phyloP scores from a whole-genome alignment of 169 alveolate genomes.

The Plasmodium ovale region DNA sequence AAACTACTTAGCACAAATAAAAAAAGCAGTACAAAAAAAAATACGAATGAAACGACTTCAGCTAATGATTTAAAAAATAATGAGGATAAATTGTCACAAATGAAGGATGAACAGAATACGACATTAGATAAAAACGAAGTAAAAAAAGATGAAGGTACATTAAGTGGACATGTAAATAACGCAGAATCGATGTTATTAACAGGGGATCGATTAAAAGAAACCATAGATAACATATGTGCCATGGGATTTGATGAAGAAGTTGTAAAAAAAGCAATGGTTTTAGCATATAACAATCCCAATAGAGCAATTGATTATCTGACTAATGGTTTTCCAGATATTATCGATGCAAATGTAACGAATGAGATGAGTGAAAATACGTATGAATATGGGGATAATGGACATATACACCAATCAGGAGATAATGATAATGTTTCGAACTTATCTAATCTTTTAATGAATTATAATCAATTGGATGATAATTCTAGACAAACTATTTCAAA shows the following conservation, averaged over 20 bases:
- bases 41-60: slow-evolving; percentile 35
- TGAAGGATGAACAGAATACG: background rate
- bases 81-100: background rate
- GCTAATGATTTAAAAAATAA: slow-evolving; percentile 17
- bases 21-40: slow-evolving; percentile 58
- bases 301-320: slow-evolving; percentile 96
- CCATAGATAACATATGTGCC: slow-evolving; percentile 88
- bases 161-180: slow-evolving; percentile 77
- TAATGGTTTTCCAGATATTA: slow-evolving; percentile 85
- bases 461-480: slow-evolving; percentile 27
- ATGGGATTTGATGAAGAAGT: slow-evolving; percentile 94
- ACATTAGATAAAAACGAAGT: slow-evolving; percentile 72
- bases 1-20: slow-evolving; percentile 75
- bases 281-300: slow-evolving; percentile 96
- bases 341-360: background rate
- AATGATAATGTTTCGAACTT: slow-evolving; percentile 67
- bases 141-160: slow-evolving; percentile 82
- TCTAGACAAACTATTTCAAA: slow-evolving; percentile 2
- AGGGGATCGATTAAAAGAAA: slow-evolving; percentile 76
- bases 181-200: slow-evolving; percentile 60
- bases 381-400: too few species aligned
- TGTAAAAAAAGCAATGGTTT: slow-evolving; percentile 93
- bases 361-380: slow-evolving; percentile 72
- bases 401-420: too few species aligned
- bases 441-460: slow-evolving; percentile 50